Evolutionary conservation across 2,329 filamentous ascomycete genomes (phyloP).

Genomic region (Beauveria scarabaeidicola): DNA sequence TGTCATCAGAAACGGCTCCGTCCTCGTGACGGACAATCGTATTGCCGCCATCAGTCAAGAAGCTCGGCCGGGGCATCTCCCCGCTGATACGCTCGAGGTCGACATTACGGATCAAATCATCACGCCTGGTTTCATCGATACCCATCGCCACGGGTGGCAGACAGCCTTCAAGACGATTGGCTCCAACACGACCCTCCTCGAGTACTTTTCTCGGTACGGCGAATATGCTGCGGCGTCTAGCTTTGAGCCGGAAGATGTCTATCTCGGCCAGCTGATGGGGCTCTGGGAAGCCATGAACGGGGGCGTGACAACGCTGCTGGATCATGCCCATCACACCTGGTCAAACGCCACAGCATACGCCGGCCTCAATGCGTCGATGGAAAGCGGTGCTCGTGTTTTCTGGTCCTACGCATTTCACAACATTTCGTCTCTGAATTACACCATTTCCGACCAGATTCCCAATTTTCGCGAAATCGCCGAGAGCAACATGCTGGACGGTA

Average conservation of each 20-base stretch:
- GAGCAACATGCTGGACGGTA: conserved; percentile 18
- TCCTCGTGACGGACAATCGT: conserved; percentile 24
- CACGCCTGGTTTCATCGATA: conserved; percentile 48
- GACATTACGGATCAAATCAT: conserved; percentile 44
- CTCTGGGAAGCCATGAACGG: conserved; percentile 1
- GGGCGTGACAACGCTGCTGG: conserved; percentile 5
- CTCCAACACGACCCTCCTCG: conserved; percentile 40
- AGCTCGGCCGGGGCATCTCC: neutral
- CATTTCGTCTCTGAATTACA: conserved; percentile 20
- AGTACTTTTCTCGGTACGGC: conserved; percentile 33
- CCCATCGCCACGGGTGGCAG: conserved; percentile 48
- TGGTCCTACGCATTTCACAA: conserved; percentile 37
- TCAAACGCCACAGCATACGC: conserved; percentile 26
- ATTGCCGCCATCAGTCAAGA: neutral
- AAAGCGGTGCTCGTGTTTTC: conserved; percentile 40
- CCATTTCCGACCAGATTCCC: conserved; percentile 28
- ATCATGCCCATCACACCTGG: conserved; percentile 7
- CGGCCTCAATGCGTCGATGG: conserved; percentile 36
- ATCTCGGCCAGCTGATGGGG: neutral
- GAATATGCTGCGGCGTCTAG: conserved; percentile 23
- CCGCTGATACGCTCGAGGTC: conserved; percentile 27
- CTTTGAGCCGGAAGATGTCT: conserved; percentile 4
- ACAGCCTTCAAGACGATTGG: conserved; percentile 44
- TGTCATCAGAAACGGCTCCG: conserved; percentile 31
- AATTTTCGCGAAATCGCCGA: conserved; percentile 30